Conservation (phyloP, 306 rosid species). For the Corylus avellana region DNA sequence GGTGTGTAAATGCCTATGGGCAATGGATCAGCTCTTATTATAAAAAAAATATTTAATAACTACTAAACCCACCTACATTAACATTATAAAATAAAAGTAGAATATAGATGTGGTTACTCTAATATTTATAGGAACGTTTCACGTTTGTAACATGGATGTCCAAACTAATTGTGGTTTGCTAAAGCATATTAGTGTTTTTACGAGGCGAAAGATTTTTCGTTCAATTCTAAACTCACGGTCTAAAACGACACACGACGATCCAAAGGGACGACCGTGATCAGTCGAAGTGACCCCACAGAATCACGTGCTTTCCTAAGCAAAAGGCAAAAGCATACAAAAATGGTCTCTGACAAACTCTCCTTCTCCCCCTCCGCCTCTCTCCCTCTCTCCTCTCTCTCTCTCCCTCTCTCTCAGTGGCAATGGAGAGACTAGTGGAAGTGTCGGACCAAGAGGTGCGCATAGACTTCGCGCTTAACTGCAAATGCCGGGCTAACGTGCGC, state of each 20-base stretch:
- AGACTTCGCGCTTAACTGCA: slow-evolving; percentile 53
- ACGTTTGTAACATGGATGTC: too few relatives aligned
- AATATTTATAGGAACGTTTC: too few relatives aligned
- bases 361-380: too few relatives aligned
- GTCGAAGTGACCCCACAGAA: slow-evolving; percentile 5
- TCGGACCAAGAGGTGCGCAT: slow-evolving; percentile 63
- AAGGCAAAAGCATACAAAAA: neutral
- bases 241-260: neutral
- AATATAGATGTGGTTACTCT: too few relatives aligned
- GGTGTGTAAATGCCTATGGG: too few relatives aligned
- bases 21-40: too few relatives aligned
- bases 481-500: slow-evolving; percentile 66
- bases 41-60: too few relatives aligned
- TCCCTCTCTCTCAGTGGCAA: neutral
- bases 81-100: too few relatives aligned
- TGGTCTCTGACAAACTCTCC: neutral
- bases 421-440: slow-evolving; percentile 56
- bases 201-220: too few relatives aligned
- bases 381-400: neutral
- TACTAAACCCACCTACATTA: too few relatives aligned
- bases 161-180: too few relatives aligned
- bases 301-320: slow-evolving; percentile 20
- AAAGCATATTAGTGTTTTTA: too few relatives aligned
- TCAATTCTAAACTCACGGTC: neutral
- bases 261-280: neutral